Evolutionary conservation across 371 early-diverging fungal genomes (phyloP).

Genomic region (Batrachochytrium dendrobatidis): DNA sequence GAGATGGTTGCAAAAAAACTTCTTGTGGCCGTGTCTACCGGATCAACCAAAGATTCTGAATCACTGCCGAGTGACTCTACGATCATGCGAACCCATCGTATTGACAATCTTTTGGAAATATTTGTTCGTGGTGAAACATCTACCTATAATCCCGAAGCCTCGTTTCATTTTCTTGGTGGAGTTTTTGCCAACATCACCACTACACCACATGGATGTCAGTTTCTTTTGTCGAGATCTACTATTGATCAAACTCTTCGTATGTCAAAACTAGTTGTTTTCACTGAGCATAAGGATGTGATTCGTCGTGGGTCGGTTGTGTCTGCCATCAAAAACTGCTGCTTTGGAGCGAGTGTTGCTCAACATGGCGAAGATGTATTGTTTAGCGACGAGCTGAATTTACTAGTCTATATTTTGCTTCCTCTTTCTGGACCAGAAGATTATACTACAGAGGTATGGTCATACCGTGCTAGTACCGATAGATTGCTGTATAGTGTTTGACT

Average conservation of each 20-base stretch:
- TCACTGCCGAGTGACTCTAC: not conserved
- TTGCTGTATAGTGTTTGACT: not conserved
- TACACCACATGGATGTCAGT: conserved; percentile 52
- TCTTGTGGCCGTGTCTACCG: conserved; percentile 4
- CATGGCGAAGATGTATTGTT: conserved; percentile 41
- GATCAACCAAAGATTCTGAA: not conserved
- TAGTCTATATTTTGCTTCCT: conserved; percentile 82
- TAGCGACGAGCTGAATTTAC: conserved; percentile 60
- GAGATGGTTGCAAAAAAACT: conserved; percentile 29
- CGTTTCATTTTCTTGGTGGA: conserved; percentile 77
- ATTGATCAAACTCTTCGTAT: conserved; percentile 52
- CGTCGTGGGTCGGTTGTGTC: conserved; percentile 83
- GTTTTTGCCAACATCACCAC: conserved; percentile 86
- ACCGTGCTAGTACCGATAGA: conserved; percentile 7
- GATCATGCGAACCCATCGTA: conserved; percentile 15
- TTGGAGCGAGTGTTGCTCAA: conserved; percentile 21
- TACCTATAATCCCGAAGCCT: conserved; percentile 72
- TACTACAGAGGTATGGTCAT: conserved; percentile 64
- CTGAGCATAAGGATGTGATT: conserved; percentile 71
- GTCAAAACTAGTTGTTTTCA: conserved; percentile 76
- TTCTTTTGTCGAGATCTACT: conserved; percentile 39
- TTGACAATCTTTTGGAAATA: conserved; percentile 81
- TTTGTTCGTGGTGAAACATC: conserved; percentile 68
- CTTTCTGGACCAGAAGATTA: conserved; percentile 89
- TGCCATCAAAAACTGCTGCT: conserved; percentile 84